Conservation (phyloP, 1,139 yeast genomes). For the Sugiyamaella xylanicola region DNA sequence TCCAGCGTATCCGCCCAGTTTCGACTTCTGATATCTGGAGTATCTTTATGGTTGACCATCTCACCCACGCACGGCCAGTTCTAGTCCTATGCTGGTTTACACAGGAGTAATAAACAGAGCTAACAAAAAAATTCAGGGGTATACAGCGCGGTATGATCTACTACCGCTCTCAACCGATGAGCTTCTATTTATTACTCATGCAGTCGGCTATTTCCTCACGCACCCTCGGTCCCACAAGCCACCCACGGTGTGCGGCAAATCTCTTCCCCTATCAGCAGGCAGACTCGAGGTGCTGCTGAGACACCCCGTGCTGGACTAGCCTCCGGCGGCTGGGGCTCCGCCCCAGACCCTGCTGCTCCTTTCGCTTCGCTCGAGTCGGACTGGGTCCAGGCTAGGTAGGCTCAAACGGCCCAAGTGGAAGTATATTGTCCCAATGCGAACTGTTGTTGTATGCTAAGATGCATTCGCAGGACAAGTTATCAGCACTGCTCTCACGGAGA, state of each 20-base stretch:
- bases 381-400: too few relatives aligned
- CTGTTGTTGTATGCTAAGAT: too few relatives aligned
- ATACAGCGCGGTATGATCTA: background rate
- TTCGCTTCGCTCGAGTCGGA: too few relatives aligned
- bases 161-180: background rate
- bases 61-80: background rate
- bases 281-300: background rate
- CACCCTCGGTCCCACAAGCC: conserved; percentile 2
- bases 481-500: too few relatives aligned
- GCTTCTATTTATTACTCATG: conserved; percentile 1
- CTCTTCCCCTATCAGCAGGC: background rate
- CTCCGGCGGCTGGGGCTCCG: too few relatives aligned
- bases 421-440: too few relatives aligned
- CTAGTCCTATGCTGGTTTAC: background rate
- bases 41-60: conserved; percentile 2
- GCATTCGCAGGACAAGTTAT: too few relatives aligned
- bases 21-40: background rate
- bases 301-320: background rate
- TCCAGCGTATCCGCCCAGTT: conserved; percentile 24
- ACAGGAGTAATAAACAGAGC: background rate
- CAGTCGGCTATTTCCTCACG: background rate
- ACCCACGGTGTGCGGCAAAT: background rate
- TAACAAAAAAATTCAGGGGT: background rate
- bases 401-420: too few relatives aligned
- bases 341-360: too few relatives aligned